Evolutionary conservation across 768 basidiomycete species (phyloP).

Genomic region (Boletus reticulatus): DNA sequence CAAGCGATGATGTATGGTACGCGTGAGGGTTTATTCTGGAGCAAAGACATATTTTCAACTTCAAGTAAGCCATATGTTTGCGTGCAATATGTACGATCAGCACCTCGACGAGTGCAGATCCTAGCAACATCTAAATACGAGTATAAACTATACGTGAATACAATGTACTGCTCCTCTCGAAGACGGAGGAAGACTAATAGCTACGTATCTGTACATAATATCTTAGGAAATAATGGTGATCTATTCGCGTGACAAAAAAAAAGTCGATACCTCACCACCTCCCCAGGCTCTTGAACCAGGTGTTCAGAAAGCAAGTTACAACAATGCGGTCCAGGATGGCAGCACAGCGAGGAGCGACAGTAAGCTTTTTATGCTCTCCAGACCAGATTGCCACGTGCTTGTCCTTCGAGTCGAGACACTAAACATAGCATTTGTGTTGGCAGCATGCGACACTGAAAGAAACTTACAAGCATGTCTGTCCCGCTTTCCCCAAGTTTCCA

Average conservation of each 20-base stretch:
- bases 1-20: neutral
- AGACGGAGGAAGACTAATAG: neutral
- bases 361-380: slow-evolving; percentile 37
- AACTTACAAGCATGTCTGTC: slow-evolving; percentile 44
- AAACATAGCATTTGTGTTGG: neutral
- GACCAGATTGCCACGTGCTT: slow-evolving; percentile 49
- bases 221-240: neutral
- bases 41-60: neutral
- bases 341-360: slow-evolving; percentile 40
- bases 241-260: neutral
- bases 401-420: slow-evolving; percentile 52
- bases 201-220: slow-evolving; percentile 12
- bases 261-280: slow-evolving; percentile 36
- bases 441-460: neutral
- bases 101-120: neutral
- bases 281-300: slow-evolving; percentile 46
- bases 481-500: slow-evolving; percentile 51
- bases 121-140: slow-evolving; percentile 9
- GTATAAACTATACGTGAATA: slow-evolving; percentile 22
- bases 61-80: no score
- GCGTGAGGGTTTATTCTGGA: neutral
- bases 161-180: slow-evolving; percentile 3
- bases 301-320: slow-evolving; percentile 51
- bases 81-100: neutral
- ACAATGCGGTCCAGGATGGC: slow-evolving; percentile 48